phyloP scores from a whole-genome alignment of 2,329 filamentous ascomycete species.

The Sporothrix mexicana region DNA sequence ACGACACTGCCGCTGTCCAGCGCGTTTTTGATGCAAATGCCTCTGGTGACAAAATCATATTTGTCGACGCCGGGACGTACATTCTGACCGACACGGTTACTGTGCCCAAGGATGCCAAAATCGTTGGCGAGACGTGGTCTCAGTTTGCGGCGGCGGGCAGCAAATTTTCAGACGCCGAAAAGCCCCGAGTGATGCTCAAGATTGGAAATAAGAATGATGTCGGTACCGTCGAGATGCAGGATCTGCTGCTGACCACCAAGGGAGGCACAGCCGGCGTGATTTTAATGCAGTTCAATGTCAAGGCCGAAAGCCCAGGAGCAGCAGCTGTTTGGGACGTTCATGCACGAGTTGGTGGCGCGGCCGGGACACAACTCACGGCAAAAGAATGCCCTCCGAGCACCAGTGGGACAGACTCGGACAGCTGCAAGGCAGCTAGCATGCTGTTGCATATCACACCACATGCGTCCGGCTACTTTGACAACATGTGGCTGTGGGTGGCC shows the following conservation, averaged over 20 bases:
- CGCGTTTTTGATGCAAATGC: slow-evolving; percentile 45
- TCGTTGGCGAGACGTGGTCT: slow-evolving; percentile 74
- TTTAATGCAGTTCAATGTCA: slow-evolving; percentile 74
- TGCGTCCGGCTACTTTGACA: slow-evolving; percentile 53
- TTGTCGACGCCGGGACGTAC: slow-evolving; percentile 37
- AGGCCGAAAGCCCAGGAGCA: slow-evolving; percentile 57
- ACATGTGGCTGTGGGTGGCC: slow-evolving; percentile 67
- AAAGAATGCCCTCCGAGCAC: slow-evolving; percentile 64
- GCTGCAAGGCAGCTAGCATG: slow-evolving; percentile 45
- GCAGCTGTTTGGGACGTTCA: slow-evolving; percentile 56
- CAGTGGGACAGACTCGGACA: slow-evolving; percentile 53
- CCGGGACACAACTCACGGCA: slow-evolving; percentile 68
- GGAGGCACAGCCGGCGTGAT: slow-evolving; percentile 68
- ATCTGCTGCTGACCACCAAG: slow-evolving; percentile 61
- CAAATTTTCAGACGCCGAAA: slow-evolving; percentile 58
- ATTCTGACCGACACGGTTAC: slow-evolving; percentile 57
- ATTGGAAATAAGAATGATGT: slow-evolving; percentile 65
- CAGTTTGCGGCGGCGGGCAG: slow-evolving; percentile 65
- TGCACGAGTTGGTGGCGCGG: slow-evolving; percentile 69
- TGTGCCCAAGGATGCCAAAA: slow-evolving; percentile 65
- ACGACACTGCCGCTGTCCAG: slow-evolving; percentile 55
- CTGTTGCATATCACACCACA: slow-evolving; percentile 53
- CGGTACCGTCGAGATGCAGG: slow-evolving; percentile 70
- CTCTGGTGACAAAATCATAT: slow-evolving; percentile 43
- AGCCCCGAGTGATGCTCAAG: slow-evolving; percentile 68